Base-by-base conservation (phyloP, 2,329 filamentous ascomycete species). In the Claviceps paspali region DNA sequence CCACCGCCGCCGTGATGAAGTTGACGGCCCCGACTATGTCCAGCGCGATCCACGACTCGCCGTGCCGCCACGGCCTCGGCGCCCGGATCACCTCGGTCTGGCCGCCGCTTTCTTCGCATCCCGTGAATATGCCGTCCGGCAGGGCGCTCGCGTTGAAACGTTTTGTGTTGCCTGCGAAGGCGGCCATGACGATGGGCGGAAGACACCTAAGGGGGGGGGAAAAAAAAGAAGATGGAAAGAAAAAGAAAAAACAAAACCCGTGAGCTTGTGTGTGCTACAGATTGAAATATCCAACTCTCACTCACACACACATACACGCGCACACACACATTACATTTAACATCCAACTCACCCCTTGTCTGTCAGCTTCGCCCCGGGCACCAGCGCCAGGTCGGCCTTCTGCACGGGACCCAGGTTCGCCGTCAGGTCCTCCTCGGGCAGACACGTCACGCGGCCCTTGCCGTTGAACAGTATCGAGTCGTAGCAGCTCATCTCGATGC, bases 401-500 rank as follows among this genome's bases (percentile, higher is more conserved):
- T 65, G 61, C 3, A 49, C 39, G 0, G 50, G 11, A 4, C 42
- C 54, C 14, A 59, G 41, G 6, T 61, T 57, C 2, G 56, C 47
- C 22, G 59, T 52, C 5, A 74, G 57, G 28, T 67, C 56, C 4
- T 59, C 57, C 5, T 56, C 52, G 0, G 61, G 49, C 29, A 67
- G 57, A 47, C 74, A 78, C 33, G 65, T 54, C 0, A 73, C 65
- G 1, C 60, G 58, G 3, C 73, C 73, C 44, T 74, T 71, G 18
- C 76, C 76, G 40, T 80, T 79, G 35, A 79, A 60, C 9, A 79
- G 53, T 11, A 80, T 56, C 0, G 72, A 66, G 47, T 78, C 74
- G 43, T 71, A 70, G 55, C 76, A 79, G 0, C 63, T 59, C 17
- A 61, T 60, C 38, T 73, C 68, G 7, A 71, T 53, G 4, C 61